A percentile compares a stretch with the other conserved stretches of the same genome.
Conservation (phyloP, 345 rosid genomes). For the Syzygium oleosum region DNA sequence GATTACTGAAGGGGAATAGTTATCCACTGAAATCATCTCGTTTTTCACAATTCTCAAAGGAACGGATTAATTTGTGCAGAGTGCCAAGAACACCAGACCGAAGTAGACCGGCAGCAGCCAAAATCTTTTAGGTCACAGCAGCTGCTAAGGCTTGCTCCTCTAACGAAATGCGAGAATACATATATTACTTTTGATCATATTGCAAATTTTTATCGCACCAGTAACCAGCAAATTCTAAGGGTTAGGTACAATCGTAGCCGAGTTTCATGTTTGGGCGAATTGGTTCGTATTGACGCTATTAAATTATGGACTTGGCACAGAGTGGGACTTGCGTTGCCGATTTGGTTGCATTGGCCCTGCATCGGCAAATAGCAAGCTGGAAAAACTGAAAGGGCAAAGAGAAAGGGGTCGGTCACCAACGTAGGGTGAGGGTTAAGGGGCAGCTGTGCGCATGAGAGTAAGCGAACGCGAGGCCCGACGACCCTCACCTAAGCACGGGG, state of each 20-base stretch:
- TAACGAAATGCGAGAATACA: not conserved
- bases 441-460: not conserved
- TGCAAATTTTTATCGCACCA: not conserved
- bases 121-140: constrained; percentile 91
- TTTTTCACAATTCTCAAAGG: not conserved
- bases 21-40: not conserved
- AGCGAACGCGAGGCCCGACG: not conserved
- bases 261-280: not conserved
- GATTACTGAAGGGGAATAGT: not conserved
- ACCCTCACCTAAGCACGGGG: not conserved
- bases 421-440: not conserved
- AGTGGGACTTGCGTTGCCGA: not conserved
- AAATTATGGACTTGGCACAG: not conserved
- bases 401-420: not conserved
- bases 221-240: not conserved
- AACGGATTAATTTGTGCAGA: constrained; percentile 60
- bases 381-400: not conserved
- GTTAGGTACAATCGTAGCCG: not conserved
- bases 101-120: constrained; percentile 96
- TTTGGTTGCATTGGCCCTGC: not conserved
- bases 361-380: not conserved
- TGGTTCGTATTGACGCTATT: not conserved
- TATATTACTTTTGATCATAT: not conserved
- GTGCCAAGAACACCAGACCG: constrained; percentile 94
- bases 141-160: constrained; percentile 76